Evolutionary conservation across 2,329 filamentous ascomycete species (phyloP).

Genomic region (Apiospora sp.): DNA sequence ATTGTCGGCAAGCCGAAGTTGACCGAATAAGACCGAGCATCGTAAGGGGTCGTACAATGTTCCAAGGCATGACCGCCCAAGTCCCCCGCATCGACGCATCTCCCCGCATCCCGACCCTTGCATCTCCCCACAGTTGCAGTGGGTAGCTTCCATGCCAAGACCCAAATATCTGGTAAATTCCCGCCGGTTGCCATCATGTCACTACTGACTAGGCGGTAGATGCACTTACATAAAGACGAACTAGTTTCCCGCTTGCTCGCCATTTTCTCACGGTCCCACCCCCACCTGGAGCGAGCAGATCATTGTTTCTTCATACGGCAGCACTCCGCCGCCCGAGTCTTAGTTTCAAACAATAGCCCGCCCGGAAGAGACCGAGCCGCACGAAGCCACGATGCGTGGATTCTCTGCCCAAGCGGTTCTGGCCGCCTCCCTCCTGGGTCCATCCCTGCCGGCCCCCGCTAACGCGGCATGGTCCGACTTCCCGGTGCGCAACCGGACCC

Average conservation of each 20-base stretch:
- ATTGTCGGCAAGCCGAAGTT: not conserved
- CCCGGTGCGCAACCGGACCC: not conserved
- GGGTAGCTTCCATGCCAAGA: not conserved
- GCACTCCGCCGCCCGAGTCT: not conserved
- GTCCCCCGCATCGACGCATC: not conserved
- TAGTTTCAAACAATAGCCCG: not conserved
- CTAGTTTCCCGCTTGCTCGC: not conserved
- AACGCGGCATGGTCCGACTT: not conserved
- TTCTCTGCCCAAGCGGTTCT: not conserved
- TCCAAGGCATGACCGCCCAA: not conserved
- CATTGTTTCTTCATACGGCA: not conserved
- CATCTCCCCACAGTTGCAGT: not conserved
- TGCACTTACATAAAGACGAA: not conserved
- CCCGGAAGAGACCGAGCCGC: too few relatives aligned
- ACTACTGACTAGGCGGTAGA: not conserved
- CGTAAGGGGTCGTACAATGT: not conserved
- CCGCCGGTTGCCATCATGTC: too few relatives aligned
- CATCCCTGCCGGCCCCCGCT: not conserved
- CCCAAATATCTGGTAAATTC: not conserved
- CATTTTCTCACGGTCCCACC: not conserved
- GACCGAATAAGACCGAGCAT: not conserved
- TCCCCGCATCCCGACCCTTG: constrained; percentile 16
- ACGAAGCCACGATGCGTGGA: not conserved
- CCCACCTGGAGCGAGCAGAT: not conserved
- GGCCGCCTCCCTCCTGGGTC: not conserved